Base-by-base conservation (phyloP, 805 yeast genomes). In the Spathaspora passalidarum region DNA sequence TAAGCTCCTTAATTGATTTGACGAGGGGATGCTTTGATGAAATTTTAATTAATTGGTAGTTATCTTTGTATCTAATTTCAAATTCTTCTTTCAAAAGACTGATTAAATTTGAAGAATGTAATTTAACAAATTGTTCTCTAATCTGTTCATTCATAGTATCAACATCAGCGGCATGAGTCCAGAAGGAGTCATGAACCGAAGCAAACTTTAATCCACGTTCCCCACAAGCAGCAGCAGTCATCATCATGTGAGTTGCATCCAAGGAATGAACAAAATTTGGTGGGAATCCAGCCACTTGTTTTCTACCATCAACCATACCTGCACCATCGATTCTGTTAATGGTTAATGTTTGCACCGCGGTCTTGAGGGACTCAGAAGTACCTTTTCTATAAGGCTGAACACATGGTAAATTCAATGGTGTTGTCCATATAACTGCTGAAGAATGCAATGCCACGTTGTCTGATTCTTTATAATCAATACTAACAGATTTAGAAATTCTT, bases 391-490 rank as follows among this genome's bases (percentile, higher is more conserved):
- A 94, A 1, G 99, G 99, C 64, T 94, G 99, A 16, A 94, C 99
- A 61, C 96, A 90, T 2, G 98, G 97, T 50, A 94, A 72, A 3
- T 97, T 96, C 34, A 92, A 67, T 1, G 99, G 98, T 0, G 98
- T 86, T 0, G 99, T 94, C 99, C 99, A 94, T 55, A 94, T 89
- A 6, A 94, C 97, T 4, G 96, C 81, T 1, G 96, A 81, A 77
- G 88, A 79, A 57, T 80, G 84, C 47, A 79, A 29, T 8, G 17
- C 82, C 4, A 85, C 84, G 44, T 75, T 78, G 13, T 60, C 57
- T 21, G 55, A 49, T 38, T 65, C 72, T 32, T 73, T 75, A 39
- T 79, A 69, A 54, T 85, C 91, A 11, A 87, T 63, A 39, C 92
- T 75, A 14, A 88, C 80, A 4, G 60, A 53, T 57, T 85, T 85